Conservation (phyloP, 768 basidiomycete species). For the Kwoniella pini region DNA sequence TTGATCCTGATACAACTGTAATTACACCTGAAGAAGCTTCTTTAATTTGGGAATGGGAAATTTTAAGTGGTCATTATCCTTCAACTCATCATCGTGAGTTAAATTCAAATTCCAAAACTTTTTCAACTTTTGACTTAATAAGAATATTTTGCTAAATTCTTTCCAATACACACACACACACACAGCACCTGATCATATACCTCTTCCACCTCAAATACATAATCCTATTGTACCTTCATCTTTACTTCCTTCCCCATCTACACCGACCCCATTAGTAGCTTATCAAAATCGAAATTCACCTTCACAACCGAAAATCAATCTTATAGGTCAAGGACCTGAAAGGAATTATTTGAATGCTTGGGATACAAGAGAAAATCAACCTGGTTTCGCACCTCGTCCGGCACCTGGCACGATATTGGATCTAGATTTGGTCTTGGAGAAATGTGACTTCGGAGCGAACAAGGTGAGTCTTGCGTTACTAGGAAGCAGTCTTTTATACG, state of each 20-base stretch:
- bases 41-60: conserved; percentile 94
- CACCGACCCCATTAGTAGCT: conserved; percentile 38
- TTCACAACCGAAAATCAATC: conserved; percentile 58
- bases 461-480: conserved; percentile 41
- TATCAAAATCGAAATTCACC: conserved; percentile 38
- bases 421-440: conserved; percentile 84
- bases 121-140: too few species aligned
- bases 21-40: conserved; percentile 66
- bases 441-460: conserved; percentile 82
- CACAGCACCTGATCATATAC: conserved; percentile 48
- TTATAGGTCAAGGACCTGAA: conserved; percentile 73
- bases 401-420: conserved; percentile 81
- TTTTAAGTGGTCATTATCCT: conserved; percentile 90
- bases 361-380: conserved; percentile 32
- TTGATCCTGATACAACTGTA: conserved; percentile 52
- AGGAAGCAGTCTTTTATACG: too few species aligned
- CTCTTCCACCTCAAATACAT: conserved; percentile 36
- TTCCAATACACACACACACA: background rate
- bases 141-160: too few species aligned
- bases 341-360: conserved; percentile 69
- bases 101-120: too few species aligned
- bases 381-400: conserved; percentile 86
- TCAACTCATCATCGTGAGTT: conserved; percentile 74
- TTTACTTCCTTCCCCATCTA: conserved; percentile 28
- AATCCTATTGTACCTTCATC: conserved; percentile 53